Evolutionary conservation across 495 filamentous ascomycete species (phyloP), one percentile per base, ranked within the genome.

Genomic region (Penicillium herquei): DNA sequence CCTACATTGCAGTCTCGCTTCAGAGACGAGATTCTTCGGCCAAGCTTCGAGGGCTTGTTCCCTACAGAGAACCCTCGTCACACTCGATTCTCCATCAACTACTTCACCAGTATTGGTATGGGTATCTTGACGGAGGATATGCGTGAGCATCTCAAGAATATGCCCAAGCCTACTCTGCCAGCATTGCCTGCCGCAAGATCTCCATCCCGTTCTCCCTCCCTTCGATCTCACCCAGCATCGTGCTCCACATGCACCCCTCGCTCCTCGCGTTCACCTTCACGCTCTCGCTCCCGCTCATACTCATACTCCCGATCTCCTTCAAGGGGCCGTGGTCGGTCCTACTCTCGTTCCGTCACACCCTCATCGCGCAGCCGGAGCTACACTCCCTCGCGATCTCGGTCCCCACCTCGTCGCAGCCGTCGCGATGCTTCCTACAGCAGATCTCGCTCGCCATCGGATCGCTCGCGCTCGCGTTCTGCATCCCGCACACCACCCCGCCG

Each of bases 11-110:
- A 87, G 61, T 82, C 84, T 39, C 85, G 87, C 17, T 73, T 96
- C 60, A 84, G 81, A 63, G 90, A 96, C 58, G 86, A 92, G 12
- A 78, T 84, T 32, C 78, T 96, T 12, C 87, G 87, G 51, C 83
- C 90, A 44, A 88, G 84, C 64, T 87, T 95, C 55, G 81, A 87
- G 31, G 93, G 95, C 48, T 74, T 99, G 8, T 99, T 99, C 81
- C 95, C 94, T 0, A 65, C 66, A 37, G 91, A 97, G 64, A 90
- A 93, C 64, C 84, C 90, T 7, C 84, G 88, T 53, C 91, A 96
- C 70, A 93, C 90, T 12, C 86, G 94, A 41, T 99, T 99, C 78
- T 90, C 93, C 16, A 95, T 98, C 84, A 99, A 99, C 70, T 99
- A 96, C 75, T 98, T 98, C 71, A 99, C 94, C 7, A 91, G 89